phyloP scores from a whole-genome alignment of 2,329 filamentous ascomycete genomes.

The Penicillium sp. region DNA sequence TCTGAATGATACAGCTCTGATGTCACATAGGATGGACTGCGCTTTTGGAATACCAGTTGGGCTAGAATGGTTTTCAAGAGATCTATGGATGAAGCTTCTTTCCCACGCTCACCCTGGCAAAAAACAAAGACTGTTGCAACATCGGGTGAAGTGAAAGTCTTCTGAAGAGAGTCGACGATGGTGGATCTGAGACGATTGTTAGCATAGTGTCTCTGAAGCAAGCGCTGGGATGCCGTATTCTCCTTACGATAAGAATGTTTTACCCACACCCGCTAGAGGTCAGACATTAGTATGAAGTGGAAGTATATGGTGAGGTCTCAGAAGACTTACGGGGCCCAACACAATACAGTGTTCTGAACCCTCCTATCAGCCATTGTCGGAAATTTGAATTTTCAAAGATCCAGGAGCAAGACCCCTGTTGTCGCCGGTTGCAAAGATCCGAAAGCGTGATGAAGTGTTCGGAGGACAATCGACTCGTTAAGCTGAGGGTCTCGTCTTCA shows the following conservation, averaged over 20 bases:
- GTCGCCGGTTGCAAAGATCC: slow-evolving; percentile 29
- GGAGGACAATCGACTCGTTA: slow-evolving; percentile 21
- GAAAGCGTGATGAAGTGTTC: slow-evolving; percentile 28
- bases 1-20: slow-evolving; percentile 26
- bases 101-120: slow-evolving; percentile 27
- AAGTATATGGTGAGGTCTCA: too few species aligned
- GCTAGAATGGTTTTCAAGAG: slow-evolving; percentile 29
- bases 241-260: slow-evolving; percentile 34
- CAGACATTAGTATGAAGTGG: not conserved
- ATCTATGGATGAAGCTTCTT: slow-evolving; percentile 19
- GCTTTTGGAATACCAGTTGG: slow-evolving; percentile 32
- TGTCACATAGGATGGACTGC: slow-evolving; percentile 25
- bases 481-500: not conserved
- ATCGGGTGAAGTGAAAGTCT: slow-evolving; percentile 29
- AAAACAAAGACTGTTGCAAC: slow-evolving; percentile 31
- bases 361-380: slow-evolving; percentile 29
- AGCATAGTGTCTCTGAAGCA: not conserved
- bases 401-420: slow-evolving; percentile 28
- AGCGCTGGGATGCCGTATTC: not conserved
- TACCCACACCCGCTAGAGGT: slow-evolving; percentile 30
- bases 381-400: slow-evolving; percentile 26
- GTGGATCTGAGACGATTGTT: slow-evolving; percentile 16
- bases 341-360: slow-evolving; percentile 27
- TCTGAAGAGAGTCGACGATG: slow-evolving; percentile 30
- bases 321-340: slow-evolving; percentile 27